phyloP scores from a whole-genome alignment of 768 basidiomycete species.

The Rubroboletus satanas region DNA sequence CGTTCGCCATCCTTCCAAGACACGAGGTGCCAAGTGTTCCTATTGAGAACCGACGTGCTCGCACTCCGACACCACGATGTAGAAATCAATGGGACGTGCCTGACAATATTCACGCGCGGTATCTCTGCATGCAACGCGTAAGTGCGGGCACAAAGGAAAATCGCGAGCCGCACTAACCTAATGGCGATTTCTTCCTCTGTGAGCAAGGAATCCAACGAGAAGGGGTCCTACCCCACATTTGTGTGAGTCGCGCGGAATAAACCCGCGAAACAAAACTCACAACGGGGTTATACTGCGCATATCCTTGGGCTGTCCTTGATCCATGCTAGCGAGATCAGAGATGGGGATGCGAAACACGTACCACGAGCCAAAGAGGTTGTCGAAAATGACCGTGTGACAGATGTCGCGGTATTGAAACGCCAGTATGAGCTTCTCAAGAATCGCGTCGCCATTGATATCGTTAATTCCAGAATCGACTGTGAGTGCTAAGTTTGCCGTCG shows the following conservation, averaged over 20 bases:
- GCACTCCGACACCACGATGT: not conserved
- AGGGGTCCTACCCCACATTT: conserved; percentile 61
- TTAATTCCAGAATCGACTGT: not conserved
- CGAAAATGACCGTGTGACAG: conserved; percentile 18
- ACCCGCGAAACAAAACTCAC: conserved; percentile 10
- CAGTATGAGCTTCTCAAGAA: conserved; percentile 4
- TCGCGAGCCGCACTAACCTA: conserved; percentile 46
- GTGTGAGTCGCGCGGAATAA: conserved; percentile 4
- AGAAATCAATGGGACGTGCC: conserved; percentile 36
- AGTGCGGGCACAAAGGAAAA: not conserved
- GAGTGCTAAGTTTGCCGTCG: not conserved
- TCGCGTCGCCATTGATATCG: not conserved
- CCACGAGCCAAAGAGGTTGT: conserved; percentile 17
- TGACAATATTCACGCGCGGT: conserved; percentile 78
- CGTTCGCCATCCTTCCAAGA: conserved; percentile 83
- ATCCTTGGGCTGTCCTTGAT: conserved; percentile 15
- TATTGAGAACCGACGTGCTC: conserved; percentile 29
- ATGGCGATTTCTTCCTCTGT: conserved; percentile 90
- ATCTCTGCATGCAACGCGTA: conserved; percentile 47
- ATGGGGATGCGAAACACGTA: conserved; percentile 9
- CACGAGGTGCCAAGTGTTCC: conserved; percentile 82
- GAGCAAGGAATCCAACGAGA: conserved; percentile 72
- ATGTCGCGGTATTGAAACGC: conserved; percentile 10
- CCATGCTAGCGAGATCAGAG: not conserved
- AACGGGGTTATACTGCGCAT: conserved; percentile 19